phyloP scores from a whole-genome alignment of 176 grass and related monocot species.

The Oryza brachyantha region DNA sequence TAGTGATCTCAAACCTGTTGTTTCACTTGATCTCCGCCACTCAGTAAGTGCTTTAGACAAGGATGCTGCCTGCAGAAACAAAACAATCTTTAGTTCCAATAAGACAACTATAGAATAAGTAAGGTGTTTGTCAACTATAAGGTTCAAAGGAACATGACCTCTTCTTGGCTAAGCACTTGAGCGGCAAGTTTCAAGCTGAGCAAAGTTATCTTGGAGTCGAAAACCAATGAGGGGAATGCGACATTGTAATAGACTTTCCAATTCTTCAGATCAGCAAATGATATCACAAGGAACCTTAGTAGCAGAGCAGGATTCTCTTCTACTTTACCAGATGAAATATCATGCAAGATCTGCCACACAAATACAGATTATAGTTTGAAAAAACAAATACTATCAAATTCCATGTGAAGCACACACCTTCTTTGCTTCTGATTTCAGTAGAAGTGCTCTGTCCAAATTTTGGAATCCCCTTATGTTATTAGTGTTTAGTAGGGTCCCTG shows the following conservation, averaged over 20 bases:
- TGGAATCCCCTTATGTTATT: constrained; percentile 73
- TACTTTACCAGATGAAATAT: constrained; percentile 65
- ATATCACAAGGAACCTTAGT: constrained; percentile 79
- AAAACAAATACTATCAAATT: background rate
- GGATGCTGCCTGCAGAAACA: constrained; percentile 53
- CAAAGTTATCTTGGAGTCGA: constrained; percentile 64
- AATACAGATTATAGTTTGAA: background rate
- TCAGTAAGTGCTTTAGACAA: constrained; percentile 47
- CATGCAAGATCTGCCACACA: constrained; percentile 57
- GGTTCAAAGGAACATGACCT: constrained; percentile 43
- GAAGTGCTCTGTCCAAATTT: constrained; percentile 42
- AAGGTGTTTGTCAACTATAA: constrained; percentile 16
- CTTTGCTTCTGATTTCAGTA: constrained; percentile 63
- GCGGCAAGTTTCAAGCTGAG: constrained; percentile 45
- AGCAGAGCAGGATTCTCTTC: constrained; percentile 71
- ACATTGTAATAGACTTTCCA: constrained; percentile 77
- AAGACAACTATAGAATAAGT: background rate
- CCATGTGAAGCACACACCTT: constrained; percentile 47
- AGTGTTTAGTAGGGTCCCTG: constrained; percentile 81
- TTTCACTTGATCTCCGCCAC: constrained; percentile 69
- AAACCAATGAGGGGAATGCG: constrained; percentile 75
- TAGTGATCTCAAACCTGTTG: constrained; percentile 56
- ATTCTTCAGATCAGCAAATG: constrained; percentile 94
- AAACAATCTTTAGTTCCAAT: constrained; percentile 12
- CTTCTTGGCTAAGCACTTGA: constrained; percentile 47